Percentiles rank a stretch among this genome's conserved stretches.
Conservation (phyloP, 2,329 filamentous ascomycete genomes). For the Verruconis gallopava region DNA sequence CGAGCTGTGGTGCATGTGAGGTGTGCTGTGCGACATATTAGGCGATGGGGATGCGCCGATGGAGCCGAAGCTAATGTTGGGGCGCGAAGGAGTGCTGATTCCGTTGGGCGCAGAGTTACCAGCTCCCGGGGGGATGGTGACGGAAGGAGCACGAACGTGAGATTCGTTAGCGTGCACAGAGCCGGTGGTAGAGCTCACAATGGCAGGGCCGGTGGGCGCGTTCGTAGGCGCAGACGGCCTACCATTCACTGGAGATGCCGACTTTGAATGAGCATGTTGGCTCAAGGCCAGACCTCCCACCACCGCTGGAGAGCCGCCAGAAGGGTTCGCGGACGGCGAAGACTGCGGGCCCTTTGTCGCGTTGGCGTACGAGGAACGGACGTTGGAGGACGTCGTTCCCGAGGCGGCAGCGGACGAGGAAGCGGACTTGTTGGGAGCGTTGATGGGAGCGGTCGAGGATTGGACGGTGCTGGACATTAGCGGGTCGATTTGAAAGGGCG, state of each 20-base stretch:
- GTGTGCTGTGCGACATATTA: slow-evolving; percentile 53
- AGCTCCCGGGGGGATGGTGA: slow-evolving; percentile 78
- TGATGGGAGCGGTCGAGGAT: slow-evolving; percentile 36
- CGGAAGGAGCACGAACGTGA: slow-evolving; percentile 75
- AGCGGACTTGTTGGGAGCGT: slow-evolving; percentile 32
- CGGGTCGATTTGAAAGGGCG: slow-evolving; percentile 15
- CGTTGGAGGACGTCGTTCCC: slow-evolving; percentile 40
- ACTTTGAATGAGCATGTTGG: slow-evolving; percentile 45
- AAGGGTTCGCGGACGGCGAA: slow-evolving; percentile 35
- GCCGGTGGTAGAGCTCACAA: slow-evolving; percentile 57
- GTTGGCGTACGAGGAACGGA: slow-evolving; percentile 46
- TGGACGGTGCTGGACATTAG: slow-evolving; percentile 51
- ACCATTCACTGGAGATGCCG: slow-evolving; percentile 75
- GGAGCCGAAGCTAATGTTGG: slow-evolving; percentile 69
- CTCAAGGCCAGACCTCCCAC: slow-evolving; percentile 36
- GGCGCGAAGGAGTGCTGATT: slow-evolving; percentile 31
- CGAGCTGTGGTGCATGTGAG: slow-evolving; percentile 52
- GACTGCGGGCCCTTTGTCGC: slow-evolving; percentile 43
- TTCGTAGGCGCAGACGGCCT: slow-evolving; percentile 58
- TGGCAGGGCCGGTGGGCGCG: slow-evolving; percentile 47
- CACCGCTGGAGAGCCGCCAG: slow-evolving; percentile 39
- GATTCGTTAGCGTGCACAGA: slow-evolving; percentile 45
- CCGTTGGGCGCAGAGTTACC: slow-evolving; percentile 68
- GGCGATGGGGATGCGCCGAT: slow-evolving; percentile 50
- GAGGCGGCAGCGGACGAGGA: slow-evolving; percentile 34